Conservation (phyloP, 2,329 filamentous ascomycete genomes). For the Neofusicoccum parvum region DNA sequence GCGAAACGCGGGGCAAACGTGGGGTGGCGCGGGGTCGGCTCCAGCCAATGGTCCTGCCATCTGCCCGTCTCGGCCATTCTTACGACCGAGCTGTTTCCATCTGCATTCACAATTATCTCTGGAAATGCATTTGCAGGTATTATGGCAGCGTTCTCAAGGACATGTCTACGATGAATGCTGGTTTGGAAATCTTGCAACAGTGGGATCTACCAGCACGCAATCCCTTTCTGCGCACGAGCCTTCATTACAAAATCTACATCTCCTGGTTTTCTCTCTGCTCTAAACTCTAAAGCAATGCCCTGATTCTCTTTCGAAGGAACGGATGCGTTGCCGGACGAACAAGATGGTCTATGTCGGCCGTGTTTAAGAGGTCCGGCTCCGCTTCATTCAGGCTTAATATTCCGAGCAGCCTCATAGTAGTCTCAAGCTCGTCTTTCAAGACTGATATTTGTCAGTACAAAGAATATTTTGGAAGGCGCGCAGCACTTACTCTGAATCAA, state of each 20-base stretch:
- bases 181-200: no score
- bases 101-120: no score
- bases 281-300: neutral
- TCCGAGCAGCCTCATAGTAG: slow-evolving; percentile 67
- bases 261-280: neutral
- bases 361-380: slow-evolving; percentile 63
- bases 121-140: no score
- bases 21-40: neutral
- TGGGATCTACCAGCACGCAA: no score
- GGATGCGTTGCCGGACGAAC: slow-evolving; percentile 1
- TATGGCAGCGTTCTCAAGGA: no score
- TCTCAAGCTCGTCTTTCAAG: slow-evolving; percentile 62
- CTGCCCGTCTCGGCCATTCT: neutral
- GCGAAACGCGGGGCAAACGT: neutral
- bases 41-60: no score
- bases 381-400: slow-evolving; percentile 62
- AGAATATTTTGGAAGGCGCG: neutral
- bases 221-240: no score
- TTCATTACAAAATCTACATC: no score
- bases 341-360: slow-evolving; percentile 30
- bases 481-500: slow-evolving; percentile 42
- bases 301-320: neutral
- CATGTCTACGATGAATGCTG: no score
- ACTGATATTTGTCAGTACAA: slow-evolving; percentile 25
- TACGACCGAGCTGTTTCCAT: neutral